phyloP scores from a whole-genome alignment of 2,329 filamentous ascomycete genomes.

The Pyrenophora teres region DNA sequence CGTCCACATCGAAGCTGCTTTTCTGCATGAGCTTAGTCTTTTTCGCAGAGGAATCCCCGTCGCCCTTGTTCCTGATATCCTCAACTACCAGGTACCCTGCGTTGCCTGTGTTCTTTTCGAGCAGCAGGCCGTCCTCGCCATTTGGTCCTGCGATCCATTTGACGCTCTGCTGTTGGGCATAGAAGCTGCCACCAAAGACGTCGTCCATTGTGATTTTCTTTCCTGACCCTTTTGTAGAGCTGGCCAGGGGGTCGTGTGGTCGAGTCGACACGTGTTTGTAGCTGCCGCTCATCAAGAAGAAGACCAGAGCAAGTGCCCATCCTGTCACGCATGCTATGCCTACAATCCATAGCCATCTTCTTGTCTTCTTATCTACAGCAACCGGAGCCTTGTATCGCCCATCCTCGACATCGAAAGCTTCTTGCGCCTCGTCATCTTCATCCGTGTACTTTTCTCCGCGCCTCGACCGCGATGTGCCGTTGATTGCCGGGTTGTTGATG shows the following conservation, averaged over 20 bases:
- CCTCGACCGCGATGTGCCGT: constrained; percentile 33
- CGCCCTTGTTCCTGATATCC: constrained; percentile 69
- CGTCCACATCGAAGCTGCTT: constrained; percentile 64
- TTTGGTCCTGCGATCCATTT: constrained; percentile 76
- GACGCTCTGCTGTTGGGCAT: constrained; percentile 66
- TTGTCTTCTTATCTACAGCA: constrained; percentile 68
- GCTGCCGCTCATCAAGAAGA: constrained; percentile 68
- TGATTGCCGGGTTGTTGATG: constrained; percentile 62
- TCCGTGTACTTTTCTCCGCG: constrained; percentile 47
- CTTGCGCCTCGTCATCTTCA: constrained; percentile 52
- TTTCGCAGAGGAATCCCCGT: constrained; percentile 49
- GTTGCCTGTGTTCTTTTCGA: constrained; percentile 67
- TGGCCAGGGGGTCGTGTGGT: constrained; percentile 71
- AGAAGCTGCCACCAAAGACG: constrained; percentile 69
- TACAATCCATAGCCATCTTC: constrained; percentile 65
- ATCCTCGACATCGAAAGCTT: constrained; percentile 56
- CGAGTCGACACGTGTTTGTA: constrained; percentile 69
- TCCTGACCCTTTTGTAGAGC: constrained; percentile 64
- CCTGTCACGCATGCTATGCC: constrained; percentile 65
- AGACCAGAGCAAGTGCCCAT: constrained; percentile 70
- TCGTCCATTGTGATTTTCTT: constrained; percentile 76
- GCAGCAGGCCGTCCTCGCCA: constrained; percentile 81
- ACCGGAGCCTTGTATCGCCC: constrained; percentile 52
- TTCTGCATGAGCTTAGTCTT: constrained; percentile 77
- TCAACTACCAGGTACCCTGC: constrained; percentile 82